These are phyloP conservation scores for Vigna unguiculata DNA, from an alignment of 306 rosid species.

Conservation along the genomic window DNA sequence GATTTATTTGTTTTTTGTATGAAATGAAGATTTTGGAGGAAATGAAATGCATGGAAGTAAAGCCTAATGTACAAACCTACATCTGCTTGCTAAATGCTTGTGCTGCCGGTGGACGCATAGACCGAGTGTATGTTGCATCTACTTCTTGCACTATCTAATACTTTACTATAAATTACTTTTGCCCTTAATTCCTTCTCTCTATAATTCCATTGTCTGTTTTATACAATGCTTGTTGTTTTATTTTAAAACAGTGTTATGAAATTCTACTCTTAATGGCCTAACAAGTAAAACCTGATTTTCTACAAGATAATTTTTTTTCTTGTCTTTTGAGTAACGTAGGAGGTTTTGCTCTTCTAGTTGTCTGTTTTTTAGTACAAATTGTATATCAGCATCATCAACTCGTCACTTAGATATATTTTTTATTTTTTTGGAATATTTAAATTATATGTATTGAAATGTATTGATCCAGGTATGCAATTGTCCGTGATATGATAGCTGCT, in stretches of 20 bases:
- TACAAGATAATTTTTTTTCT: background rate
- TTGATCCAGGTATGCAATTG: constrained; percentile 80
- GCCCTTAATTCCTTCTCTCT: background rate
- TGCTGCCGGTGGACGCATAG: constrained; percentile 83
- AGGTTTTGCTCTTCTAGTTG: constrained; percentile 11
- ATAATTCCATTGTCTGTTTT: background rate
- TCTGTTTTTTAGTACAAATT: constrained; percentile 13
- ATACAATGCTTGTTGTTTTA: constrained; percentile 2
- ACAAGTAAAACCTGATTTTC: background rate
- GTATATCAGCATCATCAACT: constrained; percentile 35
- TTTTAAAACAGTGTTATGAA: constrained; percentile 17
- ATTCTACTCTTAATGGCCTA: constrained; percentile 10
- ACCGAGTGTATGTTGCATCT: constrained; percentile 74
- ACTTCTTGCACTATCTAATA: constrained; percentile 16
- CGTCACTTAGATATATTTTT: background rate
- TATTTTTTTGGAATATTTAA: constrained; percentile 7
- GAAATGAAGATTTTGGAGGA: constrained; percentile 80
- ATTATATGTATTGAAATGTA: constrained; percentile 27
- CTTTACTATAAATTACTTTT: constrained; percentile 8
- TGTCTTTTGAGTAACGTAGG: background rate
- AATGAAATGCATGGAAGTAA: constrained; percentile 78
- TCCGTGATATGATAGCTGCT: constrained; percentile 97
- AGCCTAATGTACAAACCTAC: constrained; percentile 84
- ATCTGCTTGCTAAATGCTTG: constrained; percentile 90
- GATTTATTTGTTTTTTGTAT: constrained; percentile 33